Evolutionary conservation across 1,284 basidiomycete genomes (phyloP).

Genomic region (Tremellales sp.): DNA sequence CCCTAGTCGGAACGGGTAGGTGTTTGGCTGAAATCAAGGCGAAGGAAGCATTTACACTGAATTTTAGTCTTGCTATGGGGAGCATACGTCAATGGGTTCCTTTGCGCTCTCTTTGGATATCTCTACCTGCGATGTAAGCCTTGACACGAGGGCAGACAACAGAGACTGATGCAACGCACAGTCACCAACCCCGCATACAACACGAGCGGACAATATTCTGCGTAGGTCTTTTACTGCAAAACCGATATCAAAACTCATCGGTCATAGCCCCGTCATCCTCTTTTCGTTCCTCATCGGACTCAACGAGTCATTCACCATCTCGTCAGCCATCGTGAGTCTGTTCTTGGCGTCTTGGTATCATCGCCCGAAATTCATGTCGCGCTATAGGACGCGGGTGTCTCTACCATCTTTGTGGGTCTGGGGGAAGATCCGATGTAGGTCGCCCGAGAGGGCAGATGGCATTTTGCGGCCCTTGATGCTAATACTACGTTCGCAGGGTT

Average conservation of each 20-base stretch:
- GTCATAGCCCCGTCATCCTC: conserved; percentile 58
- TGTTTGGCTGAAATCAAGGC: background rate
- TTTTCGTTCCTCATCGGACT: conserved; percentile 76
- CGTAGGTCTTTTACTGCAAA: conserved; percentile 32
- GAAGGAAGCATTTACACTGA: background rate
- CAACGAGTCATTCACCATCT: conserved; percentile 47
- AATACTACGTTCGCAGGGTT: conserved; percentile 13
- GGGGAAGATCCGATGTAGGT: conserved; percentile 67
- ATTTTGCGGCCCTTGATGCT: background rate
- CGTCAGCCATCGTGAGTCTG: conserved; percentile 29
- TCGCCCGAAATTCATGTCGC: background rate
- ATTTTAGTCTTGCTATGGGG: conserved; percentile 56
- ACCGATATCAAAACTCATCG: background rate
- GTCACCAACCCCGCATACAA: conserved; percentile 69
- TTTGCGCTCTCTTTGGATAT: conserved; percentile 74
- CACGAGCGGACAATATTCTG: conserved; percentile 66
- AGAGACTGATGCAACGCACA: conserved; percentile 15
- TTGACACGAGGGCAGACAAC: conserved; percentile 16
- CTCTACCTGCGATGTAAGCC: conserved; percentile 72
- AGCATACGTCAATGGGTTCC: conserved; percentile 69
- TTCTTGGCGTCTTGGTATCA: background rate
- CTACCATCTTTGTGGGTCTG: conserved; percentile 79
- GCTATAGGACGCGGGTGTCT: conserved; percentile 57
- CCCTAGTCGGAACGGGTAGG: conserved; percentile 63
- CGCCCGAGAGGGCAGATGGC: background rate